phyloP scores from a whole-genome alignment of 2,329 filamentous ascomycete species.

The Scedosporium dehoogii region DNA sequence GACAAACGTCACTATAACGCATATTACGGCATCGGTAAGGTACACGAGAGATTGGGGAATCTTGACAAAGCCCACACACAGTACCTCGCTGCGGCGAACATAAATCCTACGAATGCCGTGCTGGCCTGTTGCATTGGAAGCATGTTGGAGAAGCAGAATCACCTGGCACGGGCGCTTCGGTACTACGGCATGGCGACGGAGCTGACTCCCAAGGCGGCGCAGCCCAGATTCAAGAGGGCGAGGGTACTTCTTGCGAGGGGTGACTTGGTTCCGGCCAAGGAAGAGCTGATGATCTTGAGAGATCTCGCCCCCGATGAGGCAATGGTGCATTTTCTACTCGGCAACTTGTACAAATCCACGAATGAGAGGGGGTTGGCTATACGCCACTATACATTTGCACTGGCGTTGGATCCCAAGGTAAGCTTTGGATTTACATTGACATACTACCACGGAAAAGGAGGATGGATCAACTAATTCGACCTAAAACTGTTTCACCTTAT shows the following conservation, averaged over 20 bases:
- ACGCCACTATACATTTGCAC: slow-evolving; percentile 83
- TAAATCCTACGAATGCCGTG: slow-evolving; percentile 91
- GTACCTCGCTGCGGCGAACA: slow-evolving; percentile 75
- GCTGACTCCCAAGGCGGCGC: slow-evolving; percentile 68
- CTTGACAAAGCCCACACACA: slow-evolving; percentile 87
- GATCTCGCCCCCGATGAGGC: slow-evolving; percentile 90
- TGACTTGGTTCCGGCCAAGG: slow-evolving; percentile 61
- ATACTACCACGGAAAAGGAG: neutral
- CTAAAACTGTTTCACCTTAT: slow-evolving; percentile 15
- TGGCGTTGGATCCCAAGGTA: slow-evolving; percentile 96
- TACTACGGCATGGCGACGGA: slow-evolving; percentile 78
- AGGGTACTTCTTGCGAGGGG: slow-evolving; percentile 70
- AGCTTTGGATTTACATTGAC: slow-evolving; percentile 15
- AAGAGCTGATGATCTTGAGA: slow-evolving; percentile 79
- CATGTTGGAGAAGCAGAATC: slow-evolving; percentile 80
- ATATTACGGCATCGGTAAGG: slow-evolving; percentile 82
- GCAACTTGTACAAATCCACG: slow-evolving; percentile 67
- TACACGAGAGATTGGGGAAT: slow-evolving; percentile 84
- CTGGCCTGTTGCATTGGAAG: slow-evolving; percentile 87
- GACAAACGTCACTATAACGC: slow-evolving; percentile 92
- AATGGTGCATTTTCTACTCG: slow-evolving; percentile 90
- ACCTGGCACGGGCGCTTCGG: slow-evolving; percentile 65
- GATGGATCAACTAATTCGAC: slow-evolving; percentile 8
- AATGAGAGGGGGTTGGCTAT: slow-evolving; percentile 73
- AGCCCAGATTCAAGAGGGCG: slow-evolving; percentile 89